Conservation (phyloP, 495 filamentous ascomycete species). For the Antarctomyces pellizariae region DNA sequence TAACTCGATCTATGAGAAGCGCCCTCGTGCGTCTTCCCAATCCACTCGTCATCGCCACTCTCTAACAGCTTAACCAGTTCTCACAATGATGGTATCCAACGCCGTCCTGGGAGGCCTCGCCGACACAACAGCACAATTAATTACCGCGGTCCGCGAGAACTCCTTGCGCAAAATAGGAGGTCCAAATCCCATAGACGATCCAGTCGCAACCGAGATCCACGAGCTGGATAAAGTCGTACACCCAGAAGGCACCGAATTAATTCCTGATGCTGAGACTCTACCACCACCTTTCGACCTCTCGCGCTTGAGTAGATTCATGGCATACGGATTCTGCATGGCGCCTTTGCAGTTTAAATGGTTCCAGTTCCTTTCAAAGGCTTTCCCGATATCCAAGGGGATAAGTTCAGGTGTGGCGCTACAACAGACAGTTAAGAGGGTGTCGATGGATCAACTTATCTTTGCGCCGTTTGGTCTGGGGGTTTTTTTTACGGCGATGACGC, state of each 20-base stretch:
- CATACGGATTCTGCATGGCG: constrained; percentile 87
- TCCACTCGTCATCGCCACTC: background rate
- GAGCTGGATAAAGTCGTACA: constrained; percentile 73
- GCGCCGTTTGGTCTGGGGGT: constrained; percentile 54
- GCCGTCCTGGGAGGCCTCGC: constrained; percentile 80
- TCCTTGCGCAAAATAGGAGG: constrained; percentile 33
- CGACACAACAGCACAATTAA: constrained; percentile 84
- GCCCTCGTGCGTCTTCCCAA: constrained; percentile 36
- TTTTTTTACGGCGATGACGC: constrained; percentile 94
- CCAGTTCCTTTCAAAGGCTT: constrained; percentile 54
- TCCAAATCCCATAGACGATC: constrained; percentile 35
- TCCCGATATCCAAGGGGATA: constrained; percentile 77
- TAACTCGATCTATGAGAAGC: constrained; percentile 74
- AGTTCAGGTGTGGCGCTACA: constrained; percentile 37
- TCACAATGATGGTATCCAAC: constrained; percentile 98
- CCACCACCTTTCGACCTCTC: constrained; percentile 90
- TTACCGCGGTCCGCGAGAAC: constrained; percentile 58
- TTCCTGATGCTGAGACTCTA: constrained; percentile 33
- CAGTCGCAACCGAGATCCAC: constrained; percentile 69
- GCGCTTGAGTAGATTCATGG: constrained; percentile 79
- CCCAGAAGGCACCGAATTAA: constrained; percentile 37
- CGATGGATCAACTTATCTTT: constrained; percentile 85
- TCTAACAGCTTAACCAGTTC: constrained; percentile 26
- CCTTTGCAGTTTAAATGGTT: constrained; percentile 97
- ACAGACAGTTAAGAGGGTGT: constrained; percentile 76